Evolutionary conservation across 1,139 yeast genomes (phyloP).

Genomic region (Yamadazyma dendronema): DNA sequence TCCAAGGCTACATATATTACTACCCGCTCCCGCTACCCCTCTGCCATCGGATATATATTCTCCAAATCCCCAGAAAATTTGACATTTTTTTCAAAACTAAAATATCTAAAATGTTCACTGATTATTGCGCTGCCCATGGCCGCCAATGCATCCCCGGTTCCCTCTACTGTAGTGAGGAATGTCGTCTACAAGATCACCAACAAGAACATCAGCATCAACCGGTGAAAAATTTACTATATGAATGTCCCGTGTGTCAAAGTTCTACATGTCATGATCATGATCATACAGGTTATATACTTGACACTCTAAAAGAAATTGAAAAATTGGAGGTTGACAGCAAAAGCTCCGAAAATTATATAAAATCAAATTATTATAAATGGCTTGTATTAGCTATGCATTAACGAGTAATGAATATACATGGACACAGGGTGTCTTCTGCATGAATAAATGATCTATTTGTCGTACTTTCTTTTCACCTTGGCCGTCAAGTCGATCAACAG

Average conservation of each 20-base stretch:
- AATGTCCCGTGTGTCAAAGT: constrained; percentile 15
- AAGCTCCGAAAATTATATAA: constrained; percentile 18
- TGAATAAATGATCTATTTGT: constrained; percentile 4
- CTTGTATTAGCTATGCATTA: constrained; percentile 16
- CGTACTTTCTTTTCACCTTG: constrained; percentile 32
- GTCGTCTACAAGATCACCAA: constrained; percentile 15
- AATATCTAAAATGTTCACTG: constrained; percentile 20
- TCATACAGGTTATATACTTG: constrained; percentile 6
- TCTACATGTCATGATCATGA: constrained; percentile 5
- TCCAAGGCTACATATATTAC: no score
- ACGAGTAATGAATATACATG: neutral
- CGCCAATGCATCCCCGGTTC: constrained; percentile 17
- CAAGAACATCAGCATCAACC: constrained; percentile 4
- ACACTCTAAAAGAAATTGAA: constrained; percentile 8
- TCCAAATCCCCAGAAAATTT: neutral
- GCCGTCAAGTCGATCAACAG: constrained; percentile 39
- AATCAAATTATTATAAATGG: constrained; percentile 30
- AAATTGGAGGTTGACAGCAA: neutral
- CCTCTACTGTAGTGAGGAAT: constrained; percentile 21
- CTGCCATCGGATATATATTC: neutral
- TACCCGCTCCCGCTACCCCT: no score
- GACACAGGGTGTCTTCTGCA: neutral
- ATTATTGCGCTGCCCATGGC: constrained; percentile 21
- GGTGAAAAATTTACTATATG: constrained; percentile 9
- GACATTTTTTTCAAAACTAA: no score